Conservation (phyloP, 345 rosid species). For the Clausena lansium region DNA sequence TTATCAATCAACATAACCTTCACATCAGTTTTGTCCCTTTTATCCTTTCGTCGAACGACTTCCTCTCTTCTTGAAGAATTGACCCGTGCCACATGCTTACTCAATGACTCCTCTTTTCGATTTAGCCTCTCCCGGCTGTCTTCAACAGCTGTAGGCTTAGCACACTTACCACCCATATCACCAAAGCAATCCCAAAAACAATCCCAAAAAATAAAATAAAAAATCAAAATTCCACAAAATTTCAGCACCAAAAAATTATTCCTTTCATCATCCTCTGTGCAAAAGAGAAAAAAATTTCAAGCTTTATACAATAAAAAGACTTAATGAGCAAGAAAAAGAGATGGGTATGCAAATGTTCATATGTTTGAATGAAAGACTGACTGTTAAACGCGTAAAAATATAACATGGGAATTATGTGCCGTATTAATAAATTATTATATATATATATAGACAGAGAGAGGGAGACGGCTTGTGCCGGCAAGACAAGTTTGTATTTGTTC, state of each 20-base stretch:
- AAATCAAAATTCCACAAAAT: background rate
- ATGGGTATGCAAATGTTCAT: background rate
- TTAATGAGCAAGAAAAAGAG: constrained; percentile 19
- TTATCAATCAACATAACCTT: constrained; percentile 54
- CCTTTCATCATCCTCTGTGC: background rate
- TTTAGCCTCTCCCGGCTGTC: constrained; percentile 36
- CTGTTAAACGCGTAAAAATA: constrained; percentile 39
- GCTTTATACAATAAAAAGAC: background rate
- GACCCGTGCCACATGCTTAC: constrained; percentile 53
- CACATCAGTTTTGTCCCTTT: constrained; percentile 41
- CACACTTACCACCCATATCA: constrained; percentile 77
- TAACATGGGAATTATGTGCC: background rate
- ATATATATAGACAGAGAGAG: background rate
- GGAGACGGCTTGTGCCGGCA: constrained; percentile 17
- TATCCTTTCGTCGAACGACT: constrained; percentile 36
- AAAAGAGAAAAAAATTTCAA: background rate
- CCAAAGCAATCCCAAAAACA: background rate
- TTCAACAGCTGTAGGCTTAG: constrained; percentile 50
- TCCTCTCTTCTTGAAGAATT: constrained; percentile 66
- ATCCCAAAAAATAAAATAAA: background rate
- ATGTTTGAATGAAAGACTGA: constrained; percentile 8
- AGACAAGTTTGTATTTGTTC: background rate
- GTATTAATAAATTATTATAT: background rate
- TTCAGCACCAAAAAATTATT: constrained; percentile 14
- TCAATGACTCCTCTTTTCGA: constrained; percentile 52